Base-by-base conservation (phyloP, 176 grass and related monocot genomes). In the Canna indica region DNA sequence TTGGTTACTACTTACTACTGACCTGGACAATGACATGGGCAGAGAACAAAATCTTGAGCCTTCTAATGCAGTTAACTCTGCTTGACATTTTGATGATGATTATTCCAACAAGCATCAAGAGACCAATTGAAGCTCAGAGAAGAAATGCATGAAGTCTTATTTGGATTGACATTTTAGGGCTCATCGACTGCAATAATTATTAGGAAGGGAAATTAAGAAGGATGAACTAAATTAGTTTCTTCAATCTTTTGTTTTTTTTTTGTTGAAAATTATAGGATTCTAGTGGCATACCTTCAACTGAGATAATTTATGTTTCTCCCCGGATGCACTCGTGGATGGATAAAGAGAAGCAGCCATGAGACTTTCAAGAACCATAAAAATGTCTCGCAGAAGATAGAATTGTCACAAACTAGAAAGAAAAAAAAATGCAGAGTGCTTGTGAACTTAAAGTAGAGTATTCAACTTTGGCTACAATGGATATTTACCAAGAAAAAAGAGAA, bases 41-140 rank as follows among this genome's bases (percentile, higher is more conserved):
- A 39, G 86, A 99, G 85, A 90, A 94, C 76, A 94, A 76, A 28
- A 83, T 38, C 70, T 79, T 81, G 62, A 79, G 58, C 63, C 77
- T 79, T 74, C 78, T 82, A 7, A 76, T 65, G 10, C 68, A 73
- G 25, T 59, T 68, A 4, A 78, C 86, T 60, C 83, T 88, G 90
- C 63, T 84, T 7, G 95, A 89, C 63, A 90, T 76, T 64, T 84
- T 90, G 32, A 80, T 81, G 8, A 94, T 76, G n/a, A 99, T 72
- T 78, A 99, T 88, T 73, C 95, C 95, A 36, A 86, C 27, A 6
- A 90, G 95, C 90, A 99, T 93, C 78, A 99, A 47, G 67, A 99
- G 80, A 50, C 95, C 95, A 32, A 94, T 77, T 22, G 90, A 90
- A 68, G 80, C 86, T 90, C 95, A 99, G 59, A 90, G 87, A 59